phyloP scores from a whole-genome alignment of 140 eudicot species.

The Stevia rebaudiana region DNA sequence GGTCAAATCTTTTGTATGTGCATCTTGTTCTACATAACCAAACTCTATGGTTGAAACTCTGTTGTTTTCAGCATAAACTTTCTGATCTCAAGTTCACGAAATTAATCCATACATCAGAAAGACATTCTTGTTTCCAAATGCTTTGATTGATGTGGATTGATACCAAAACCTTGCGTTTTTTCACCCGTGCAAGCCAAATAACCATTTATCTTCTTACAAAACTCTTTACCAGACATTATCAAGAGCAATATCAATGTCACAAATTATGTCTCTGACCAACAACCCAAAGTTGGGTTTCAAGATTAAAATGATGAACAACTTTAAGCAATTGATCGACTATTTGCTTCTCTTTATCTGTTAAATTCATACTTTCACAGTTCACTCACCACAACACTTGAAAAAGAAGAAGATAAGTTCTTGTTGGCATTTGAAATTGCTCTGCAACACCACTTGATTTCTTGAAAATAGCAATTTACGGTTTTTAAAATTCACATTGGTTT shows the following conservation, averaged over 20 bases:
- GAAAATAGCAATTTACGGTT: too few relatives aligned
- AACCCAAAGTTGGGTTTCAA: conserved; percentile 76
- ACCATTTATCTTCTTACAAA: conserved; percentile 17
- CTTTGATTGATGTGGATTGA: conserved; percentile 17
- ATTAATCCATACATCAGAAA: conserved; percentile 19
- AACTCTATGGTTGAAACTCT: conserved; percentile 8
- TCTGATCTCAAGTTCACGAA: conserved; percentile 19
- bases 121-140: conserved; percentile 13
- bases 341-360: conserved; percentile 51
- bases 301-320: conserved; percentile 49
- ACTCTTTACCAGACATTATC: conserved; percentile 21
- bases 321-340: conserved; percentile 61
- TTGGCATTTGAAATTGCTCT: too few relatives aligned
- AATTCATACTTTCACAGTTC: too few relatives aligned
- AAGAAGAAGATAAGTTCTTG: too few relatives aligned
- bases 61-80: conserved; percentile 10
- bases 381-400: too few relatives aligned
- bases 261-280: conserved; percentile 35
- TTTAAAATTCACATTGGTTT: too few relatives aligned
- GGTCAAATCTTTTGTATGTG: conserved; percentile 16
- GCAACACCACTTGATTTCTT: too few relatives aligned
- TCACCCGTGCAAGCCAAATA: conserved; percentile 13
- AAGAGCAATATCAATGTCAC: conserved; percentile 20
- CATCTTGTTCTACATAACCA: conserved; percentile 17
- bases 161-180: conserved; percentile 14